Conservation (phyloP, 345 rosid species). For the Reutealis trisperma region DNA sequence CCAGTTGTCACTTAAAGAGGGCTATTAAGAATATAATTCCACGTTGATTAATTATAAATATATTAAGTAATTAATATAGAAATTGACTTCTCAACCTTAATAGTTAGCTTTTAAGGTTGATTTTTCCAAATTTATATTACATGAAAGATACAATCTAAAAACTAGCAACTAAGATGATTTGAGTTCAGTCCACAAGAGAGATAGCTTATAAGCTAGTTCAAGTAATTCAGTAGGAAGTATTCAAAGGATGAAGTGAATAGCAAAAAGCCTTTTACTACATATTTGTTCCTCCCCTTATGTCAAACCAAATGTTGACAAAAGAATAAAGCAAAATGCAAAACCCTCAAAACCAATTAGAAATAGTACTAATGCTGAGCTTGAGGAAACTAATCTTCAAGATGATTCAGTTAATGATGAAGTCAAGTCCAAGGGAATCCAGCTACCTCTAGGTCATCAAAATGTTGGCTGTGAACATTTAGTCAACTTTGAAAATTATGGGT, state of each 20-base stretch:
- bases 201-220: constrained; percentile 35
- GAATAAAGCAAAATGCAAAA: no score
- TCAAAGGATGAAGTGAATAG: constrained; percentile 45
- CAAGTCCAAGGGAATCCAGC: constrained; percentile 51
- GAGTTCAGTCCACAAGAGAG: constrained; percentile 19
- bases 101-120: no score
- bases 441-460: constrained; percentile 28
- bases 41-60: no score
- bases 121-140: no score
- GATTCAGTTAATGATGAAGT: constrained; percentile 30
- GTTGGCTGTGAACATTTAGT: constrained; percentile 1
- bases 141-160: background rate
- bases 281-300: constrained; percentile 52
- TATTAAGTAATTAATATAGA: no score
- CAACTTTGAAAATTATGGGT: background rate
- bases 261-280: constrained; percentile 38
- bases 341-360: constrained; percentile 16
- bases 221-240: constrained; percentile 46
- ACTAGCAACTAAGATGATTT: background rate
- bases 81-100: no score
- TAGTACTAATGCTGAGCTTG: no score
- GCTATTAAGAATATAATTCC: no score
- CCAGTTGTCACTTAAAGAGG: no score
- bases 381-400: no score
- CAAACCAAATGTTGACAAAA: no score